phyloP scores from a whole-genome alignment of 345 rosid species.

The Noccaea caerulescens region DNA sequence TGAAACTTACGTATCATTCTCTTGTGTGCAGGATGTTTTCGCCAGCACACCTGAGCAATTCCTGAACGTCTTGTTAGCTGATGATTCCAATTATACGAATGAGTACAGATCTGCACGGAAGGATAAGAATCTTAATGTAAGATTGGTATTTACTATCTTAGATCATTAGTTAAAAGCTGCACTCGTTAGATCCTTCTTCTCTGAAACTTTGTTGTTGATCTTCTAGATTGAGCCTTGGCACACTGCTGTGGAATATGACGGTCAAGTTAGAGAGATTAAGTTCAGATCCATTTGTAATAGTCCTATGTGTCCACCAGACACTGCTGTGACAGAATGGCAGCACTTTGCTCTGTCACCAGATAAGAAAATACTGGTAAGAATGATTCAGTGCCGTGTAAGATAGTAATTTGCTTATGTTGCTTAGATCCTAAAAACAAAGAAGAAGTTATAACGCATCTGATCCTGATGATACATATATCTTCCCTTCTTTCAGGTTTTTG shows the following conservation, averaged over 20 bases:
- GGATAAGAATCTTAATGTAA: conserved; percentile 81
- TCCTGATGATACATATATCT: conserved; percentile 11
- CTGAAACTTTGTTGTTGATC: conserved; percentile 28
- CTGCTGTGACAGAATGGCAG: conserved; percentile 96
- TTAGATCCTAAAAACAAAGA: background rate
- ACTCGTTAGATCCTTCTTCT: background rate
- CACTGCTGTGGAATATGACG: conserved; percentile 87
- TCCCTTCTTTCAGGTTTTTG: conserved; percentile 65
- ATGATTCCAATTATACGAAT: conserved; percentile 64
- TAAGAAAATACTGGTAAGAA: conserved; percentile 68
- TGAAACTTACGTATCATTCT: conserved; percentile 23
- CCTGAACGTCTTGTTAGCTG: conserved; percentile 63
- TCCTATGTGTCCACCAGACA: conserved; percentile 99
- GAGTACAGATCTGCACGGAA: conserved; percentile 75
- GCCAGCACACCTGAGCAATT: conserved; percentile 79
- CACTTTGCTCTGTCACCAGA: conserved; percentile 78
- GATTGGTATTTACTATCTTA: conserved; percentile 38
- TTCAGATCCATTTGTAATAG: conserved; percentile 80
- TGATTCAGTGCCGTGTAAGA: background rate
- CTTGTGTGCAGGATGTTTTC: conserved; percentile 63
- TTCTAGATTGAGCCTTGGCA: conserved; percentile 97
- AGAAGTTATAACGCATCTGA: background rate
- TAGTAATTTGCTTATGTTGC: conserved; percentile 11
- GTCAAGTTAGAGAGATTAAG: conserved; percentile 94
- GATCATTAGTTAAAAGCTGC: conserved; percentile 15